Evolutionary conservation across 768 basidiomycete genomes (phyloP).

Genomic region (Macrolepiota albuminosa): DNA sequence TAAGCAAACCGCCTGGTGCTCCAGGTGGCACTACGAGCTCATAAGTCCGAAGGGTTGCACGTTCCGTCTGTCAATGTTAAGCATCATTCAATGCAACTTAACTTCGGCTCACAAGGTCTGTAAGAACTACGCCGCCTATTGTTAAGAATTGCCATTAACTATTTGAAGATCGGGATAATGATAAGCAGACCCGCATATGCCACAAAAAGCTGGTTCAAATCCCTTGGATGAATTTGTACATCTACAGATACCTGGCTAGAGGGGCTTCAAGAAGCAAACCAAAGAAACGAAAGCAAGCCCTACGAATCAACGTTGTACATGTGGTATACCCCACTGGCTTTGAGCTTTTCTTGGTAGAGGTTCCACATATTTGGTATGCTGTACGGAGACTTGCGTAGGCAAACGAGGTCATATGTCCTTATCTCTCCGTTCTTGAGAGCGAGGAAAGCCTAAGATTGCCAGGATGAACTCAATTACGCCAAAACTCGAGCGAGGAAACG

Average conservation of each 20-base stretch:
- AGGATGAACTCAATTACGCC: constrained; percentile 14
- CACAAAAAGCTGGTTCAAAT: constrained; percentile 67
- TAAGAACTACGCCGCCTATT: constrained; percentile 56
- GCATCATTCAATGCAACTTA: not conserved
- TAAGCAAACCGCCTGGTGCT: constrained; percentile 62
- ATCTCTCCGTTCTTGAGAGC: constrained; percentile 52
- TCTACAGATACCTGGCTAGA: constrained; percentile 53
- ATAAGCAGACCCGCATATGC: constrained; percentile 62
- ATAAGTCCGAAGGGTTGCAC: constrained; percentile 52
- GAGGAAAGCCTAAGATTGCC: constrained; percentile 37
- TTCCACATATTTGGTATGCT: constrained; percentile 75
- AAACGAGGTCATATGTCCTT: constrained; percentile 72
- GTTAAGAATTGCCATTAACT: not conserved
- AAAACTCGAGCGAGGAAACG: constrained; percentile 17
- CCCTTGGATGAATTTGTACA: constrained; percentile 61
- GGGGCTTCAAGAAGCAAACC: not conserved
- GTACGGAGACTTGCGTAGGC: constrained; percentile 61
- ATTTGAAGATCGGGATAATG: not conserved
- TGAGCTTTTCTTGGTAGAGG: constrained; percentile 56
- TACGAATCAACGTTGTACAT: constrained; percentile 30
- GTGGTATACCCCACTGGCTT: constrained; percentile 34
- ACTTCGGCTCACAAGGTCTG: constrained; percentile 44
- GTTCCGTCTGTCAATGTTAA: constrained; percentile 34
- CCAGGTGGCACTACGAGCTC: constrained; percentile 73
- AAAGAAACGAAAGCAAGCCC: not conserved